Base-by-base conservation (phyloP, 345 rosid species). In the Aquilaria malaccensis region DNA sequence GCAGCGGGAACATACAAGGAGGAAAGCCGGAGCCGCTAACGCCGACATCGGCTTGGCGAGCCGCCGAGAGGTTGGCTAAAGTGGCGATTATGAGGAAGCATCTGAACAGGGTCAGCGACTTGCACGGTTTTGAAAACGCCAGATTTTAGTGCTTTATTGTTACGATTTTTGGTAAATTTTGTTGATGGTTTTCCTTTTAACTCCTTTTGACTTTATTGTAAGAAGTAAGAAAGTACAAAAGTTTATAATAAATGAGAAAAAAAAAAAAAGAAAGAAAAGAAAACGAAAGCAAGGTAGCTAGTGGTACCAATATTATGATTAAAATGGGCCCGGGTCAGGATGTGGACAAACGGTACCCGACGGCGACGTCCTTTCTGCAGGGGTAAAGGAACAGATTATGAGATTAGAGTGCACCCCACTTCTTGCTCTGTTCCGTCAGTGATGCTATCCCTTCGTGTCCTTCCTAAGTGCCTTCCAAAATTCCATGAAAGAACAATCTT, bases 101-200 rank as follows among this genome's bases (percentile, higher is more conserved):
- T 56, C 76, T 91, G 96, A 91, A 91, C 64, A 80, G 94, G 70
- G 95, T 91, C 60, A 84, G 98, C 67, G 98, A 91, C 65, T 77
- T 91, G 81, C 98, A 91, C 80, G 98, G 98, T 60, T 88, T 91
- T 68, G 98, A 91, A 65, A 80, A 91, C 56, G 98, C 98, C 31
- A 84, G 98, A 81, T 91, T 91, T 75, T 87, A 82, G 74, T 30
- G 6, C 49, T 10, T 10, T 60, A 37, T 3, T 37, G 43, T 68
- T 54, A 61, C n/a, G 6, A 5, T 13, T 61, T 22, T 72, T 22
- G 22, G 22, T 37, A 3, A 3, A 3, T 37, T 37, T 37, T 37
- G 43, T 37, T 37, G 43, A 3, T 37, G 43, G 43, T 32, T 13
- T 12, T 14, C 15, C 12, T 43, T 37, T 49, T 48, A 22, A 13